Evolutionary conservation across 2,329 filamentous ascomycete species (phyloP), one percentile per base, ranked within the genome.

Genomic region (Setomelanomma holmii): DNA sequence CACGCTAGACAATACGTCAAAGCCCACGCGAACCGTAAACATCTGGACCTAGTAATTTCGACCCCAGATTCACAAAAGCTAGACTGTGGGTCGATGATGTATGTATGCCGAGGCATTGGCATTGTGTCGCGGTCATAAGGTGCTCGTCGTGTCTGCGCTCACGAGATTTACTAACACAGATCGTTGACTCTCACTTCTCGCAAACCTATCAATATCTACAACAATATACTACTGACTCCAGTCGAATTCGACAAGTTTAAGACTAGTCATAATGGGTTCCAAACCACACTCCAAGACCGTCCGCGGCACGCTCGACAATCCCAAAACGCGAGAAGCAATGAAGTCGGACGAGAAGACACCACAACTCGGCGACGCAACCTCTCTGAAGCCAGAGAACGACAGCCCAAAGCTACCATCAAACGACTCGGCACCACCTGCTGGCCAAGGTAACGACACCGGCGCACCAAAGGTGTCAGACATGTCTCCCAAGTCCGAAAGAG

Each of bases 251-350:
- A n/a, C n/a, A n/a, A n/a, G n/a, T n/a, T n/a, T n/a, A n/a, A n/a
- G n/a, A n/a, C n/a, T n/a, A n/a, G n/a, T n/a, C n/a, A n/a, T n/a
- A 38, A 60, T 53, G 48, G 43, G 44, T 1, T 43, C 51, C n/a
- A 57, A 53, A 50, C 53, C 55, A 34, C 62, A 68, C 42, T 73
- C 68, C 41, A 58, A 61, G 43, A 69, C 67, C 24, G 67, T 71
- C 45, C 68, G 67, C 46, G 67, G 68, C 40, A 73, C 68, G 1
- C 49, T 72, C n/a, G 56, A 55, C 6, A 67, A 70, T 45, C 66
- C 65, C 21, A 68, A 68, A 39, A 69, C 63, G n/a, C 45, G 61
- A 53, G 53, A 56, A 40, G 56, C 61, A 16, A 61, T 59, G 8
- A 52, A 55, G 11, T 61, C 57, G 21, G 39, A 40, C 42, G 55